A percentile compares a stretch with the other conserved stretches of the same genome.
phyloP scores from a whole-genome alignment of 495 filamentous ascomycete species.

The Xylaria palmicola region DNA sequence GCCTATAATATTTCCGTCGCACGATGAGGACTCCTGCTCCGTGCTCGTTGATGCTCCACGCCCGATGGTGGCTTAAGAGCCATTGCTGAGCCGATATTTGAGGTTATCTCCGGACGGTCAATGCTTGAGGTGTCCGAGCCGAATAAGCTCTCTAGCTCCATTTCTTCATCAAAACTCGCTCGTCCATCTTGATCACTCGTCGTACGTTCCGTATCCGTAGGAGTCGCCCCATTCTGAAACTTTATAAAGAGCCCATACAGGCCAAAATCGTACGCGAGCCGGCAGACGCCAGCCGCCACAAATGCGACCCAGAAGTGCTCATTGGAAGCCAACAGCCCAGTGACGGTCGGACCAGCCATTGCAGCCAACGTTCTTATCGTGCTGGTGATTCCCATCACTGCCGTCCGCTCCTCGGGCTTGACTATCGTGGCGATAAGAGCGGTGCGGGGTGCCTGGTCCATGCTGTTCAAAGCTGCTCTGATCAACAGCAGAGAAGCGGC shows the following conservation, averaged over 20 bases:
- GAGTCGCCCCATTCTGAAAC: slow-evolving; percentile 40
- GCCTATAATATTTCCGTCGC: background rate
- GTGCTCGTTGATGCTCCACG: background rate
- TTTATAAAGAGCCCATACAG: slow-evolving; percentile 65
- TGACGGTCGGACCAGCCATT: slow-evolving; percentile 64
- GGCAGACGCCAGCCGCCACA: slow-evolving; percentile 66
- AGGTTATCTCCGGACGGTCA: background rate
- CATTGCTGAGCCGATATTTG: background rate
- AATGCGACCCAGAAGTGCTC: slow-evolving; percentile 70
- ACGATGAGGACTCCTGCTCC: slow-evolving; percentile 5
- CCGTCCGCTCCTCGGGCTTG: slow-evolving; percentile 71
- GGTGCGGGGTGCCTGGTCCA: slow-evolving; percentile 79
- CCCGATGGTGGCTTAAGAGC: background rate
- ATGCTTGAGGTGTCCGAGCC: background rate
- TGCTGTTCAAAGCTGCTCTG: slow-evolving; percentile 68
- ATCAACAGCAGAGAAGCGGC: slow-evolving; percentile 65
- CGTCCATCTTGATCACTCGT: background rate
- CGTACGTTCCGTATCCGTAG: background rate
- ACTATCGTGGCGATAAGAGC: slow-evolving; percentile 77
- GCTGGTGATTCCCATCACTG: slow-evolving; percentile 71
- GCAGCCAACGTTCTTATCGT: slow-evolving; percentile 64
- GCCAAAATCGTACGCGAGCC: slow-evolving; percentile 72
- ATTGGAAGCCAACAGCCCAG: slow-evolving; percentile 64
- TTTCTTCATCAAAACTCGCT: background rate
- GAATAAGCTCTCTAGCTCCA: slow-evolving; percentile 1